phyloP scores from a whole-genome alignment of 495 filamentous ascomycete genomes.

The Parathielavia appendiculata region DNA sequence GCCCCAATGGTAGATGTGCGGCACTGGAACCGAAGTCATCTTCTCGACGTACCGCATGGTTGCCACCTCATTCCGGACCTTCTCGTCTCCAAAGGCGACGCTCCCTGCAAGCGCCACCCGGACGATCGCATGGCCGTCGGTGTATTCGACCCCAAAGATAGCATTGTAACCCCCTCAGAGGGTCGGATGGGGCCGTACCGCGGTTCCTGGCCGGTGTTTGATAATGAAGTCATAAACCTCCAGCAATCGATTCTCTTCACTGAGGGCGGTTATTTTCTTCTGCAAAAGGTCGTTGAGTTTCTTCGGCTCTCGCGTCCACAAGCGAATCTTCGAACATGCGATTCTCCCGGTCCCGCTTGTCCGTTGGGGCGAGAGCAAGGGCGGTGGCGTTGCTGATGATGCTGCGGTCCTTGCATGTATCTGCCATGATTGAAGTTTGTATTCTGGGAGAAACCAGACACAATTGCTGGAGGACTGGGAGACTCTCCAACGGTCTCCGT shows the following conservation, averaged over 20 bases:
- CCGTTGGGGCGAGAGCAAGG: background rate
- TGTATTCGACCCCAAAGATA: slow-evolving; percentile 5
- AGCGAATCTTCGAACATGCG: background rate
- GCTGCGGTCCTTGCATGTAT: background rate
- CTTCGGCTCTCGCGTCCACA: background rate
- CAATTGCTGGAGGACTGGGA: too few relatives aligned
- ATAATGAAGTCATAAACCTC: background rate
- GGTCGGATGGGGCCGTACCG: background rate
- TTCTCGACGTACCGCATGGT: slow-evolving; percentile 39
- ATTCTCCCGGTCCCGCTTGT: slow-evolving; percentile 4
- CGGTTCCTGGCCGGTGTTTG: slow-evolving; percentile 1
- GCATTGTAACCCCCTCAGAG: slow-evolving; percentile 7
- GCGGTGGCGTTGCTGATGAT: background rate
- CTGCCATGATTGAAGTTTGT: background rate
- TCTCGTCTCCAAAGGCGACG: slow-evolving; percentile 34
- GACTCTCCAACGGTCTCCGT: too few relatives aligned
- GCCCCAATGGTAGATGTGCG: slow-evolving; percentile 35
- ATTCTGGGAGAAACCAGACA: background rate
- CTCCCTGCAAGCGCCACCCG: slow-evolving; percentile 2
- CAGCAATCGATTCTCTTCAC: background rate
- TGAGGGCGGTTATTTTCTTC: background rate
- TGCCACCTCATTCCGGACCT: slow-evolving; percentile 39
- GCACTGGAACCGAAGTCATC: slow-evolving; percentile 40
- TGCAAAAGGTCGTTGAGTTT: background rate
- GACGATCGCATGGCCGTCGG: slow-evolving; percentile 1